These are phyloP conservation scores for Ballota nigra DNA, from an alignment of 257 asterid species.

Conservation along the genomic window DNA sequence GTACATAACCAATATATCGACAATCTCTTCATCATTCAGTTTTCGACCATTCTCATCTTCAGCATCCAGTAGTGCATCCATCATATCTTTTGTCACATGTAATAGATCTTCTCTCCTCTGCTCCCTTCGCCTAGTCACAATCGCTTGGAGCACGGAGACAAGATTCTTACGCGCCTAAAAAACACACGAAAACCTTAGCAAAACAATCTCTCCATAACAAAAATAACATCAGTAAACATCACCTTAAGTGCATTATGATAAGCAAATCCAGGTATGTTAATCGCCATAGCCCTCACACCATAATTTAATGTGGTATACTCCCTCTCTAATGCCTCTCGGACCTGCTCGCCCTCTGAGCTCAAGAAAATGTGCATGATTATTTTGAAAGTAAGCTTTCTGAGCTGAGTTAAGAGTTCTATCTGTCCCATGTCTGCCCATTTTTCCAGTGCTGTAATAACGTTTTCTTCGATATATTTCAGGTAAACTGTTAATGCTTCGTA, in stretches of 20 bases:
- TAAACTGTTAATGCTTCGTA: conserved; percentile 64
- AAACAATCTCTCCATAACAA: background rate
- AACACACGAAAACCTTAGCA: background rate
- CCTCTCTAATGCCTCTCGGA: conserved; percentile 56
- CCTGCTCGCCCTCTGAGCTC: conserved; percentile 61
- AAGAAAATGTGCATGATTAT: conserved; percentile 82
- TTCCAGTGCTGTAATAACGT: conserved; percentile 46
- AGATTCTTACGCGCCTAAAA: conserved; percentile 72
- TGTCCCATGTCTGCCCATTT: conserved; percentile 68
- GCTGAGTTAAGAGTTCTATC: conserved; percentile 64
- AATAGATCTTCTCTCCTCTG: conserved; percentile 18
- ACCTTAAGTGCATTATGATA: conserved; percentile 82
- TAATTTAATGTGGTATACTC: conserved; percentile 65
- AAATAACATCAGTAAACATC: background rate
- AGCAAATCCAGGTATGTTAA: conserved; percentile 83
- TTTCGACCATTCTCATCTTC: conserved; percentile 58
- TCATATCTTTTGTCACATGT: conserved; percentile 55
- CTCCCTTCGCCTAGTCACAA: conserved; percentile 55
- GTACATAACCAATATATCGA: conserved; percentile 79
- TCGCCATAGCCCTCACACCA: conserved; percentile 83
- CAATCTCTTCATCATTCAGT: conserved; percentile 69
- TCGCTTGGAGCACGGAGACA: conserved; percentile 45
- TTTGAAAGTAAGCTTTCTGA: conserved; percentile 67
- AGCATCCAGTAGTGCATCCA: conserved; percentile 69
- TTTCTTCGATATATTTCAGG: conserved; percentile 61